Base-by-base conservation (phyloP, 208 protist species). In the Leishmania arabica region DNA sequence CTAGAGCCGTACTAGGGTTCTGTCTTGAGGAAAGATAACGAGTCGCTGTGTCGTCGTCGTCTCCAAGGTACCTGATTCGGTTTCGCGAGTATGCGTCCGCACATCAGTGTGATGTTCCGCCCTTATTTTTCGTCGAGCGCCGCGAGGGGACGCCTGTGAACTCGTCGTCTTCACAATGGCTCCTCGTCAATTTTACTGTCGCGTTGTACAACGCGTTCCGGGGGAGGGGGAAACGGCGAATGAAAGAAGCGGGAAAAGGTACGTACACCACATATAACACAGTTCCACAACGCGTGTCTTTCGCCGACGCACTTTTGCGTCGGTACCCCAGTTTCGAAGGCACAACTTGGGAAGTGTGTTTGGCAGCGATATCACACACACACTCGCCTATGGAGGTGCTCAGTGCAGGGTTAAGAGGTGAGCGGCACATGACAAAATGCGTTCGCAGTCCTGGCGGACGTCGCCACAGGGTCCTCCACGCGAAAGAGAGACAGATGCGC, bases 241-340 rank as follows among this genome's bases (percentile, higher is more conserved):
- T 68, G 47, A 66, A 79, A 81, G 15, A 75, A 78, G 58, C 24
- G 40, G 54, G 37, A 71, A 88, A 80, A 77, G 37, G 74, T 31
- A 3, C 7, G 40, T n/a, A 47, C 15, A 42, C 4, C 42, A 31
- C 27, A 11, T 53, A 51, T 73, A 21, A 1, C 21, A 51, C 17
- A 51, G 27, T 5, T 24, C 47, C 27, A 9, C 40, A 37, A 45
- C 3, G 4, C 19, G 7, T 17, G 24, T 73, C 69, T 19, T 51
- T 54, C 45, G 0, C 47, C 69, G 11, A 11, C 9, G 69, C 69
- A 31, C 65, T 15, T 34, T n/a, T 27, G 24, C n/a, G 21, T n/a
- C 11, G 42, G 27, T 8, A n/a, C 9, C 69, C 6, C 15, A 31
- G 9, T 54, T 21, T 6, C 34, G 21, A 7, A 21, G 21, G 45